Conservation (phyloP, 306 rosid genomes). For the Cucurbita maxima region DNA sequence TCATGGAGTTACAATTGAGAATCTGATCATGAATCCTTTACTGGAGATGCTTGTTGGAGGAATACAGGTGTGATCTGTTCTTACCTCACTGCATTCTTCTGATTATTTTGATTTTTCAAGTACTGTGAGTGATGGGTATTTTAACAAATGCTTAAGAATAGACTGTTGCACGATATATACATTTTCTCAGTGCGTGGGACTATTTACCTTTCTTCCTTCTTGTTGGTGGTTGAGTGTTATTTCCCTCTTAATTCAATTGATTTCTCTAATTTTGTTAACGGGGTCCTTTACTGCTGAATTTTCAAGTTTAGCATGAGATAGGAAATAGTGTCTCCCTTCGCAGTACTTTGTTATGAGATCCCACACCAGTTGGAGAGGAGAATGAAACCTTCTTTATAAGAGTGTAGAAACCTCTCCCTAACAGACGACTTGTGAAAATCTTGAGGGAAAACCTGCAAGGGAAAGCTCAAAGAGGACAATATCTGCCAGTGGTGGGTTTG, state of each 20-base stretch:
- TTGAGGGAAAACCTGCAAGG: too few relatives aligned
- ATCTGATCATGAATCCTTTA: slow-evolving; percentile 80
- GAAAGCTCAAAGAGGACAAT: too few relatives aligned
- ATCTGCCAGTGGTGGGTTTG: too few relatives aligned
- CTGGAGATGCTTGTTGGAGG: slow-evolving; percentile 97
- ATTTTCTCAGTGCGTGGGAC: neutral
- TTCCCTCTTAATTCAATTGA: neutral
- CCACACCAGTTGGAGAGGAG: too few relatives aligned
- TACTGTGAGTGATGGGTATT: neutral
- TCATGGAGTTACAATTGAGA: slow-evolving; percentile 93
- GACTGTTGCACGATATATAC: neutral
- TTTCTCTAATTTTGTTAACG: neutral
- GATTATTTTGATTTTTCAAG: neutral
- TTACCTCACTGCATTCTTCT: neutral
- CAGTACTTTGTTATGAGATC: too few relatives aligned
- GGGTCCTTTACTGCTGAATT: neutral
- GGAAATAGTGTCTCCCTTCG: neutral
- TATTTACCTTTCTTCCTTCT: neutral
- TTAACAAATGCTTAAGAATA: neutral
- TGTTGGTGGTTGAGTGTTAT: neutral
- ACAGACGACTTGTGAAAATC: too few relatives aligned
- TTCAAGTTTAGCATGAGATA: neutral
- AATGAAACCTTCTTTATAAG: too few relatives aligned
- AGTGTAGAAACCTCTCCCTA: too few relatives aligned
- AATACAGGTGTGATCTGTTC: slow-evolving; percentile 67